Evolutionary conservation across 2,329 filamentous ascomycete species (phyloP).

Genomic region (Bipolaris gigantea): DNA sequence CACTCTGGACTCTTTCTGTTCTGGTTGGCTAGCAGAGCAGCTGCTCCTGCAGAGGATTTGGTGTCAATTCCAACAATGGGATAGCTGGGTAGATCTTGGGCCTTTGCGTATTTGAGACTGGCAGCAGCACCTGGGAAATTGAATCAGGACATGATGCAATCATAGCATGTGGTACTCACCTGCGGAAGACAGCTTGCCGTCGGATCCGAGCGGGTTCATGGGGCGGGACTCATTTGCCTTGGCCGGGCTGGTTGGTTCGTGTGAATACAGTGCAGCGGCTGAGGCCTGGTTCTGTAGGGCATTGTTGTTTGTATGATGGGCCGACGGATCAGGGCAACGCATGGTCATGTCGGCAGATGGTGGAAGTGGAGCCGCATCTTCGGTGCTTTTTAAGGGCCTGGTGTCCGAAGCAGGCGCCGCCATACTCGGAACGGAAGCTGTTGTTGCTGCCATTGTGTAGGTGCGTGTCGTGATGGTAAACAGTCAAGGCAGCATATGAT

Average conservation of each 20-base stretch:
- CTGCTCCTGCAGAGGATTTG: conserved; percentile 68
- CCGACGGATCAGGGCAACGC: conserved; percentile 51
- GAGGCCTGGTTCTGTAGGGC: conserved; percentile 57
- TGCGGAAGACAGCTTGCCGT: conserved; percentile 61
- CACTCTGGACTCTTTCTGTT: conserved; percentile 66
- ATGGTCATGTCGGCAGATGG: conserved; percentile 24
- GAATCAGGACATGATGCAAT: conserved; percentile 9
- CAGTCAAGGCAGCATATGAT: not conserved
- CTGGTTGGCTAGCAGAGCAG: conserved; percentile 72
- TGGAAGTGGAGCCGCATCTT: conserved; percentile 26
- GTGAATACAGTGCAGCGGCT: conserved; percentile 62
- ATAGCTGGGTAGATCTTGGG: conserved; percentile 73
- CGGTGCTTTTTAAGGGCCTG: conserved; percentile 24
- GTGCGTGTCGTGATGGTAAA: not conserved
- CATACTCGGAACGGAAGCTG: conserved; percentile 22
- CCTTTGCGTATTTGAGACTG: conserved; percentile 70
- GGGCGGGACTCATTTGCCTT: conserved; percentile 22
- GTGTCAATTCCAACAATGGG: conserved; percentile 66
- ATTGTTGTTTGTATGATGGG: conserved; percentile 40
- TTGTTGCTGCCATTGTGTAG: conserved; percentile 33
- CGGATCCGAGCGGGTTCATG: conserved; percentile 50
- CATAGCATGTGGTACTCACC: conserved; percentile 47
- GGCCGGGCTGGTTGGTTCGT: conserved; percentile 41
- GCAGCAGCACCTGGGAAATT: conserved; percentile 57
- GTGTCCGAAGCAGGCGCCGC: conserved; percentile 25